These are phyloP conservation scores for Spathaspora gorwiae DNA, from an alignment of 805 yeast species.

Conservation along the genomic window DNA sequence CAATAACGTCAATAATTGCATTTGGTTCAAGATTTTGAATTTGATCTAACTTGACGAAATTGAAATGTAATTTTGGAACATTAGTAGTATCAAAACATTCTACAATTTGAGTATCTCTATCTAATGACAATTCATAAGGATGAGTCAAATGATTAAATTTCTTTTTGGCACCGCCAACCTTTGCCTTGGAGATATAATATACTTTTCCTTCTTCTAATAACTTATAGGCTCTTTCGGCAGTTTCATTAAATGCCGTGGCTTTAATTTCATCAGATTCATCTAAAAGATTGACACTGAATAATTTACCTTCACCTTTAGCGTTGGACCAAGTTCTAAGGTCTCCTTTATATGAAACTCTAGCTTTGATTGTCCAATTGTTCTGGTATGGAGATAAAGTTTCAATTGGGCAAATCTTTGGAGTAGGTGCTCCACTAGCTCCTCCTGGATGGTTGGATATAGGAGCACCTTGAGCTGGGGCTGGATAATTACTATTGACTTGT, in stretches of 20 bases:
- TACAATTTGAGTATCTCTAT: conserved; percentile 70
- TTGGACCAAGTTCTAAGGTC: conserved; percentile 87
- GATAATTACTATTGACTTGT: conserved; percentile 3
- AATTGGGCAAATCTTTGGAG: conserved; percentile 54
- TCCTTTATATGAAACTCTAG: conserved; percentile 82
- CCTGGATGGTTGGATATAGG: conserved; percentile 8
- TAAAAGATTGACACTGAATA: conserved; percentile 80
- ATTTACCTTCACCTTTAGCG: conserved; percentile 81
- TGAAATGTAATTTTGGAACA: conserved; percentile 77
- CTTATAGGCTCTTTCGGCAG: conserved; percentile 75
- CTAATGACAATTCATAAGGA: conserved; percentile 83
- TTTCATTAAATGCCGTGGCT: conserved; percentile 89
- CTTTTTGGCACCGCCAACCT: conserved; percentile 79
- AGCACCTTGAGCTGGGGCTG: neutral
- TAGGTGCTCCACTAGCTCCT: neutral
- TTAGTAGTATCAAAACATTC: conserved; percentile 56
- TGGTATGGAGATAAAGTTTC: conserved; percentile 90
- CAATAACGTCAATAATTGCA: conserved; percentile 78
- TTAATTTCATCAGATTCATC: conserved; percentile 96
- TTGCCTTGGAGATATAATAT: conserved; percentile 76
- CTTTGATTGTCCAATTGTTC: conserved; percentile 87
- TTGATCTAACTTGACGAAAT: conserved; percentile 64
- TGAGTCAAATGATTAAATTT: conserved; percentile 80
- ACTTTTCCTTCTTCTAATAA: conserved; percentile 83
- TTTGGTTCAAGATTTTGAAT: conserved; percentile 67